These are phyloP conservation scores for Fusarium azukiicola DNA, from an alignment of 2,329 filamentous ascomycete genomes.

Conservation along the genomic window DNA sequence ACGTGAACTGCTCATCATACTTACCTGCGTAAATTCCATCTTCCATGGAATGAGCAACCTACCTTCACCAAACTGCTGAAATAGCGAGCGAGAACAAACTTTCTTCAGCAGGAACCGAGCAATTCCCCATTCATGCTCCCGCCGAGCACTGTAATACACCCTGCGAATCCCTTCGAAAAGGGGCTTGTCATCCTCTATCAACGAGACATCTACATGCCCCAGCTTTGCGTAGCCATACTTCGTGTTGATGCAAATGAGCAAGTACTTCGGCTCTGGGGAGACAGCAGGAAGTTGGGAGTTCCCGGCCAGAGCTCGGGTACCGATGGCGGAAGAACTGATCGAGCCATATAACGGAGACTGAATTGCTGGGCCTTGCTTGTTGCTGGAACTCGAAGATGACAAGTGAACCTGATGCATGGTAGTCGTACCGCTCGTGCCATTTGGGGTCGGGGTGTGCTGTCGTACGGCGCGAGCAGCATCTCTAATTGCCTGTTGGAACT, in stretches of 20 bases:
- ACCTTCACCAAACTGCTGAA: not conserved
- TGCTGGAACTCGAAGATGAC: not conserved
- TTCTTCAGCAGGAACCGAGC: not conserved
- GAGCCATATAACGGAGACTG: not conserved
- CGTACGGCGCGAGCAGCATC: not conserved
- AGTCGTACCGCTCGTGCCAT: not conserved
- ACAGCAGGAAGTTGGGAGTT: not conserved
- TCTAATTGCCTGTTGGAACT: not conserved
- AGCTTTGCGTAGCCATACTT: not conserved
- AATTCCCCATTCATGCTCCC: not conserved
- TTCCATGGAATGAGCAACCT: not conserved
- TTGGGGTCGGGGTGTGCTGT: not conserved
- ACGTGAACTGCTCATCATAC: not conserved
- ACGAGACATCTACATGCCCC: not conserved
- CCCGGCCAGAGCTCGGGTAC: not conserved
- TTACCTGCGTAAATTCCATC: not conserved
- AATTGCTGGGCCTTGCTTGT: not conserved
- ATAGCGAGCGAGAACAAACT: too few species aligned
- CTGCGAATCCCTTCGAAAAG: not conserved
- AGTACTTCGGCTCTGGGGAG: not conserved
- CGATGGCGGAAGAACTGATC: not conserved
- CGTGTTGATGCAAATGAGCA: not conserved
- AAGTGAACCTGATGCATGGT: not conserved
- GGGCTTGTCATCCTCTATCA: not conserved
- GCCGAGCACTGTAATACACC: not conserved